phyloP scores from a whole-genome alignment of 192 early-diverging fungal species.

The Umbelopsis sp. region DNA sequence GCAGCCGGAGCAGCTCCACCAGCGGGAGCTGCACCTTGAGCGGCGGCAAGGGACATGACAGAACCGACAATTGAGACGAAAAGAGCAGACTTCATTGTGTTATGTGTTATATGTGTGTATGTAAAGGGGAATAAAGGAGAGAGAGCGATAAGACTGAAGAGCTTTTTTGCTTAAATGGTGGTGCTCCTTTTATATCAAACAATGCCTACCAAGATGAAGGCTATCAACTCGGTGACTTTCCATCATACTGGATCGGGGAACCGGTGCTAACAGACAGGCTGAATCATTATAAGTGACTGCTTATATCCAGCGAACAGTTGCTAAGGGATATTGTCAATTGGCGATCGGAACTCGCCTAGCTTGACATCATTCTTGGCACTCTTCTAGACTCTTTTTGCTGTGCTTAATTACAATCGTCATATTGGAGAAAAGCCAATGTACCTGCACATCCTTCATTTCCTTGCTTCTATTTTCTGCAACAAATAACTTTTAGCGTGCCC shows the following conservation, averaged over 20 bases:
- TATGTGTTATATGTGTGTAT: background rate
- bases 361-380: too few species aligned
- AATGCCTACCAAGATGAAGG: background rate
- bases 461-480: too few species aligned
- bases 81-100: slow-evolving; percentile 17
- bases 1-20: background rate
- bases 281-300: too few species aligned
- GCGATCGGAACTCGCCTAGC: too few species aligned
- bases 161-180: background rate
- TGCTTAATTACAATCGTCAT: too few species aligned
- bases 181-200: background rate
- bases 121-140: background rate
- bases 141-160: background rate
- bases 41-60: slow-evolving; percentile 14
- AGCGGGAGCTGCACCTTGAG: background rate
- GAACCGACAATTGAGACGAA: slow-evolving; percentile 16
- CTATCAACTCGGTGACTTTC: background rate
- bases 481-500: too few species aligned
- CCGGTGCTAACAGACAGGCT: background rate
- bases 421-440: too few species aligned
- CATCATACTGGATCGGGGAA: slow-evolving; percentile 16
- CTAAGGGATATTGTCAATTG: too few species aligned
- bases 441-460: too few species aligned
- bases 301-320: too few species aligned
- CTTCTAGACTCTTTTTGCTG: too few species aligned